phyloP scores from a whole-genome alignment of 176 grass and related monocot species.

The Juncus effusus region DNA sequence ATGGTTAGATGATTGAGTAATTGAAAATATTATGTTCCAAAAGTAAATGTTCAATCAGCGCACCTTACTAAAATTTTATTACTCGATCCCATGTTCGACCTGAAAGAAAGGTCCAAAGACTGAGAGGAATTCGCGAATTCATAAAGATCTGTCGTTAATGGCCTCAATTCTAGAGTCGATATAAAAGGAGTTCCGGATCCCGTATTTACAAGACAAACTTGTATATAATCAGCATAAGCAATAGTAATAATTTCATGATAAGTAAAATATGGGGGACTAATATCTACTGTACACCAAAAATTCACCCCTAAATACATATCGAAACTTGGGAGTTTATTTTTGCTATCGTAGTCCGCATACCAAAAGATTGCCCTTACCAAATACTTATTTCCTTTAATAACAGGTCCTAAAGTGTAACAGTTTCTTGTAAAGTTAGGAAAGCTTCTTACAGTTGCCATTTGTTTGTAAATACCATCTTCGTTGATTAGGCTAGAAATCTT shows the following conservation, averaged over 20 bases:
- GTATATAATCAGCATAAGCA: slow-evolving; percentile 36
- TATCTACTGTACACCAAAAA: slow-evolving; percentile 32
- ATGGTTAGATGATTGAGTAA: not conserved
- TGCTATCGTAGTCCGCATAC: slow-evolving; percentile 45
- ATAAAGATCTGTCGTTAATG: slow-evolving; percentile 30
- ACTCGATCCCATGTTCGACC: slow-evolving; percentile 3
- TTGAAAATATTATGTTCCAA: not conserved
- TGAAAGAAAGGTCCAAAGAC: slow-evolving; percentile 15
- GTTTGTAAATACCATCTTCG: not conserved
- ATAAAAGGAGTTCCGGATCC: slow-evolving; percentile 44
- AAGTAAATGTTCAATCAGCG: slow-evolving; percentile 29
- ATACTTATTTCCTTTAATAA: slow-evolving; percentile 41
- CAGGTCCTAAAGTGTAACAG: slow-evolving; percentile 42
- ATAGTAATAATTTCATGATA: slow-evolving; percentile 37
- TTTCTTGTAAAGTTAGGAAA: slow-evolving; percentile 35
- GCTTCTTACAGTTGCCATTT: slow-evolving; percentile 19
- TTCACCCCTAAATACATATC: slow-evolving; percentile 42
- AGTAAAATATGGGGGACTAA: slow-evolving; percentile 5
- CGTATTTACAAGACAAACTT: slow-evolving; percentile 44
- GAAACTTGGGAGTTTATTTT: slow-evolving; percentile 35
- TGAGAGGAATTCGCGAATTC: slow-evolving; percentile 32
- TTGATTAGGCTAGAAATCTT: slow-evolving; percentile 36
- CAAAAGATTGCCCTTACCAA: slow-evolving; percentile 40
- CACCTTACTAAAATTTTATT: slow-evolving; percentile 26
- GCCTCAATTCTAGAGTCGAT: slow-evolving; percentile 44